Evolutionary conservation across 305 asterid species (phyloP), one percentile per base, ranked within the genome.

Genomic region (Fraxinus platypoda): DNA sequence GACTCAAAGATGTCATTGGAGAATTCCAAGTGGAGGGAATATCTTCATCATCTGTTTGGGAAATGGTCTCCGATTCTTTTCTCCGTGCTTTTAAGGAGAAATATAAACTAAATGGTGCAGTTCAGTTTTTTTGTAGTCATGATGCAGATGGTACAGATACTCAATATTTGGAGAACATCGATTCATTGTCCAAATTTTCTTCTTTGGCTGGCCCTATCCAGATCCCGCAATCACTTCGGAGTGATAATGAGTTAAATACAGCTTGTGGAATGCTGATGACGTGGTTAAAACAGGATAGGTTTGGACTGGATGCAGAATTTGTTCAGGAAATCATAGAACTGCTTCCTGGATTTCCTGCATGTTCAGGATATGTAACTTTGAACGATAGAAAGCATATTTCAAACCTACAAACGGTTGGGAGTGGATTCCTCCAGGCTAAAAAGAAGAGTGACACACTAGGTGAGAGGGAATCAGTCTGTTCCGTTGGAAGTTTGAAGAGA

Each of bases 261-360:
- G 87, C 91, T 73, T 88, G 89, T 88, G 95, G 88, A 82, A 86
- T 74, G 91, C 89, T 97, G 75, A 81, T 74, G 77, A 88, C 84
- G 11, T 97, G 99, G 99, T 87, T 97, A 83, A 91, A 90, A 77
- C 92, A 81, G 87, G 98, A 97, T 78, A 88, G 96, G 64, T 92
- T 93, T 93, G 99, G 98, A 74, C 85, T 97, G 30, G 93, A 91
- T 83, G 86, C 88, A 78, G 98, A 97, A 70, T 95, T 97, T 87
- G 98, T 97, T 75, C 98, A 89, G 86, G 99, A 97, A 86, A 90
- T 95, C 76, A 79, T 97, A 30, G 98, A 97, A 83, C 91, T 90
- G 81, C 97, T 92, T 90, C 97, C 99, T 81, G 93, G 92, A 86
- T 89, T 88, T 85, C 11, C 79, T 80, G 84, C 88, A 8, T 95